Evolutionary conservation across 1,139 yeast species (phyloP).

Genomic region (Yamadazyma oceani): DNA sequence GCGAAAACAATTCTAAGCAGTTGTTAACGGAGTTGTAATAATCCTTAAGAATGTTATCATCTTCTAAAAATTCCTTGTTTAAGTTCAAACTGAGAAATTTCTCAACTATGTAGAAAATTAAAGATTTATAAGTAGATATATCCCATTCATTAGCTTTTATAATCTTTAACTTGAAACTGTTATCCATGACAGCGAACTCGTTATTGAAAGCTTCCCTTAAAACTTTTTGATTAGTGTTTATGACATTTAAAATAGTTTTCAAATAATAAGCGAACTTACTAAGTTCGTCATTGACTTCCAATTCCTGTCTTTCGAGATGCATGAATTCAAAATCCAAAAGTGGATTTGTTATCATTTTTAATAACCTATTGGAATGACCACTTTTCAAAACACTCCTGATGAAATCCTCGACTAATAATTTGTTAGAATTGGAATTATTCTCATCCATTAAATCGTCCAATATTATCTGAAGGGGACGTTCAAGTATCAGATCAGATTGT

Average conservation of each 20-base stretch:
- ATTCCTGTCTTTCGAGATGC: slow-evolving; percentile 14
- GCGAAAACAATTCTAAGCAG: slow-evolving; percentile 42
- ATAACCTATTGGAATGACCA: slow-evolving; percentile 60
- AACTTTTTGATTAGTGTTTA: slow-evolving; percentile 42
- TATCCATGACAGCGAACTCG: slow-evolving; percentile 58
- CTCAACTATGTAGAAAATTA: slow-evolving; percentile 47
- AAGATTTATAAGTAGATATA: slow-evolving; percentile 62
- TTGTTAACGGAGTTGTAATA: slow-evolving; percentile 30
- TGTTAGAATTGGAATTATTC: slow-evolving; percentile 32
- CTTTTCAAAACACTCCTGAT: slow-evolving; percentile 48
- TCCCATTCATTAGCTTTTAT: slow-evolving; percentile 48
- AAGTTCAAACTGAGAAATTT: slow-evolving; percentile 41
- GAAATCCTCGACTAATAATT: slow-evolving; percentile 56
- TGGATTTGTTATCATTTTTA: slow-evolving; percentile 56
- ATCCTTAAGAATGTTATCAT: slow-evolving; percentile 19
- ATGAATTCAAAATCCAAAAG: slow-evolving; percentile 42
- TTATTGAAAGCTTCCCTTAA: slow-evolving; percentile 49
- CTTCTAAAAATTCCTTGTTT: slow-evolving; percentile 21
- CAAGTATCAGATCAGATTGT: slow-evolving; percentile 48
- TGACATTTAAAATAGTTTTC: slow-evolving; percentile 48
- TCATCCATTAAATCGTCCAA: slow-evolving; percentile 58
- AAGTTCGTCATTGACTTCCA: slow-evolving; percentile 50
- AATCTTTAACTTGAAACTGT: slow-evolving; percentile 35
- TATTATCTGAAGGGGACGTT: slow-evolving; percentile 66
- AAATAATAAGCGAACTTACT: slow-evolving; percentile 59